Evolutionary conservation across 257 asterid species (phyloP).

Genomic region (Petunia axillaris): DNA sequence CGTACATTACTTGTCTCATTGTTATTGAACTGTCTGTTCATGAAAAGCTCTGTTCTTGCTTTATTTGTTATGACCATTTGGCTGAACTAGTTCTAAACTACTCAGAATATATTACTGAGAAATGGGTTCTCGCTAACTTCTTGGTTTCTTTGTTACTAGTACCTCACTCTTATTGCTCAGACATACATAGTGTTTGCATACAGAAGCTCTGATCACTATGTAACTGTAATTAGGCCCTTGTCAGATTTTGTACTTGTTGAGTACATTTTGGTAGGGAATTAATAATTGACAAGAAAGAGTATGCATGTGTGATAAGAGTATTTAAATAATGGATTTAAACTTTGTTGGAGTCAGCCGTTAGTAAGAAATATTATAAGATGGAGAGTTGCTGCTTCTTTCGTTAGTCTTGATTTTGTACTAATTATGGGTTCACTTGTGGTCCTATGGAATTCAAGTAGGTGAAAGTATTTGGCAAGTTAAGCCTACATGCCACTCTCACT

Average conservation of each 20-base stretch:
- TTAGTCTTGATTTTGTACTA: background rate
- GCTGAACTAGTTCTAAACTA: constrained; percentile 1
- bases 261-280: background rate
- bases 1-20: background rate
- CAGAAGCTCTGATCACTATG: background rate
- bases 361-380: background rate
- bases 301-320: background rate
- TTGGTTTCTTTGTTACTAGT: background rate
- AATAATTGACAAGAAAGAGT: background rate
- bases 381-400: constrained; percentile 1
- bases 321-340: background rate
- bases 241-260: background rate
- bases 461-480: background rate
- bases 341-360: background rate
- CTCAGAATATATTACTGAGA: background rate
- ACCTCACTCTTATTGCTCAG: background rate
- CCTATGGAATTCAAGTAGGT: constrained; percentile 21
- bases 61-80: constrained; percentile 4
- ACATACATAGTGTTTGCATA: background rate
- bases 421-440: background rate
- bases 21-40: background rate
- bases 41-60: background rate
- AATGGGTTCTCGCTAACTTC: constrained; percentile 20
- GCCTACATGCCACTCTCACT: background rate
- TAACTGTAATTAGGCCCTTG: background rate